phyloP scores from a whole-genome alignment of 2,329 filamentous ascomycete genomes.

The Fusarium sp. region DNA sequence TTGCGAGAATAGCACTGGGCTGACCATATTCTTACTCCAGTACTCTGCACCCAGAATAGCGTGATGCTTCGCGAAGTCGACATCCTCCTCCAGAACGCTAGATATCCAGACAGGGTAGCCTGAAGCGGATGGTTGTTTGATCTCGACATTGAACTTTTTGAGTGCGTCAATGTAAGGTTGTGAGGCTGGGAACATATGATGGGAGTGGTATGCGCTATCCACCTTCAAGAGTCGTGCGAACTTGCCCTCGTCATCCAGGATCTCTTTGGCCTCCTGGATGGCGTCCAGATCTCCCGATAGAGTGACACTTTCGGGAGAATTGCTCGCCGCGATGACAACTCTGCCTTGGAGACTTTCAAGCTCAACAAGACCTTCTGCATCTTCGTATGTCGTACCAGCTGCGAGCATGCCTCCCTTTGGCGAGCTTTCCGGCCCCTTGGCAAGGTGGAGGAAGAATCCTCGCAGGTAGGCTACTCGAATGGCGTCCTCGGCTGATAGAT shows the following conservation, averaged over 20 bases:
- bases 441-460: slow-evolving; percentile 13
- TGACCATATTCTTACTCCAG: slow-evolving; percentile 4
- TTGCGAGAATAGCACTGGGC: not conserved
- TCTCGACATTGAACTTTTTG: not conserved
- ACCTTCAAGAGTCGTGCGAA: not conserved
- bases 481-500: slow-evolving; percentile 49
- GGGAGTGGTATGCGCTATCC: slow-evolving; percentile 11
- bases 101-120: not conserved
- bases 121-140: no score
- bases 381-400: not conserved
- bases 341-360: not conserved
- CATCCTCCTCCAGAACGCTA: not conserved
- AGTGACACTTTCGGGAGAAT: not conserved
- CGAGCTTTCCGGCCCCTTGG: no score
- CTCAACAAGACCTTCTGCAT: not conserved
- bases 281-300: not conserved
- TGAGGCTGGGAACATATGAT: not conserved
- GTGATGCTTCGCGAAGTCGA: rapidly evolving
- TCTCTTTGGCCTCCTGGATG: rapidly evolving
- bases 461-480: slow-evolving; percentile 37
- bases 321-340: not conserved
- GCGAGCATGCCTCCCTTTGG: no score
- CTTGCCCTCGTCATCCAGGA: not conserved
- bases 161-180: not conserved
- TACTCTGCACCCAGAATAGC: not conserved